A percentile compares a stretch with the other conserved stretches of the same genome.
Conservation (phyloP, 208 protist genomes). For the Wallacemonas sp. region DNA sequence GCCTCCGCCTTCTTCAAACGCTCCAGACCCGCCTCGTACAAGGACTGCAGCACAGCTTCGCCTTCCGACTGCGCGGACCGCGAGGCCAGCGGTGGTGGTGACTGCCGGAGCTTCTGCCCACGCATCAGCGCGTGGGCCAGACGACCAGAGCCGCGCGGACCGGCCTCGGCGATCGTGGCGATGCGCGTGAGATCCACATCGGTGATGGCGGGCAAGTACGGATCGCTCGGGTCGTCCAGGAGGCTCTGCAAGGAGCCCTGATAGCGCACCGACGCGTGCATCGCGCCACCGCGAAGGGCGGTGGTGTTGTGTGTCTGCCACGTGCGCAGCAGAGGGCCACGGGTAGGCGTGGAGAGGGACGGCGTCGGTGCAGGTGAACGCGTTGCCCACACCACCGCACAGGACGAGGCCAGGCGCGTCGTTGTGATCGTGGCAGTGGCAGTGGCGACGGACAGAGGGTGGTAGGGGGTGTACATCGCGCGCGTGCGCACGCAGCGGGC, state of each 20-base stretch:
- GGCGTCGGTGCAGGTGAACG: too few species aligned
- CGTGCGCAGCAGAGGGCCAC: too few species aligned
- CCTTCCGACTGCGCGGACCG: background rate
- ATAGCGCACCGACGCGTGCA: conserved; percentile 15
- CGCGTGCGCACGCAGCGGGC: too few species aligned
- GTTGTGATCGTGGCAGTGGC: too few species aligned
- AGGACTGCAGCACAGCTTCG: conserved; percentile 42
- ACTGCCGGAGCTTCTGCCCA: conserved; percentile 14
- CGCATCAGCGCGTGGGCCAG: conserved; percentile 16
- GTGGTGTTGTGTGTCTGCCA: background rate
- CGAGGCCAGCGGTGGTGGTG: conserved; percentile 24
- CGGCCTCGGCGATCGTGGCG: conserved; percentile 30
- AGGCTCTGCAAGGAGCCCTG: conserved; percentile 53
- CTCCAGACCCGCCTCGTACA: conserved; percentile 29
- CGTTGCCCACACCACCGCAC: too few species aligned
- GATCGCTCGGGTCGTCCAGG: conserved; percentile 51
- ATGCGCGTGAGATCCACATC: conserved; percentile 57
- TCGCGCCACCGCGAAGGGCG: background rate
- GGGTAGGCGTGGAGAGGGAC: too few species aligned
- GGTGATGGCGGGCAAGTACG: conserved; percentile 50
- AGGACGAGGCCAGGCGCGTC: too few species aligned
- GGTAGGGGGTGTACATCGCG: too few species aligned
- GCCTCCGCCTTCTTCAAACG: conserved; percentile 23
- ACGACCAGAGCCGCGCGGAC: conserved; percentile 16
- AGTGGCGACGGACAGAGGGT: too few species aligned